Evolutionary conservation across 306 rosid species (phyloP), one percentile per base, ranked within the genome.

Genomic region (Chamaecrista fasciculata): DNA sequence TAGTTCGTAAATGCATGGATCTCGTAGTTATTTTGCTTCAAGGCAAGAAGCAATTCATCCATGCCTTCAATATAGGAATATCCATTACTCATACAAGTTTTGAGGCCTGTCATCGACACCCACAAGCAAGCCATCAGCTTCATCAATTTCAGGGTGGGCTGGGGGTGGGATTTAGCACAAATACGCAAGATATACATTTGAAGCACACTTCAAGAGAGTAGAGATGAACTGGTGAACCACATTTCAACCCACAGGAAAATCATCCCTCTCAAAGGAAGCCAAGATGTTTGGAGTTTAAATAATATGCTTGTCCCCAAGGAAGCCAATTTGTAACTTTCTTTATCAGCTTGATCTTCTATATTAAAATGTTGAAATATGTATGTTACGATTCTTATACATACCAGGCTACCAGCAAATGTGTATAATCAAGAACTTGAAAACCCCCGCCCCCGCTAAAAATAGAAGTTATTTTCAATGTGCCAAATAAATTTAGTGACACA

Each of bases 1-100:
- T 94, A 94, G 82, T 94, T 94, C 2, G 98, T 90, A 85, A 88
- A 94, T 40, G 98, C 95, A 70, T 94, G 98, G 90, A 94, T 94
- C 83, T 90, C 95, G 33, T 86, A 90, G 80, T 86, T 83, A 57
- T 78, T 82, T 76, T 76, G 66, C 84, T 86, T 90, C 55, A 94
- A 81, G 47, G 76, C 70, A 66, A 63, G 57, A 82, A 93, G 97
- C 86, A 93, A 70, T 77, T 85, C 86, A 78, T 94, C 96, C 51
- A 86, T 59, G 57, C 92, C 97, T 66, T 85, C 89, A 37, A 88
- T 43, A 84, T 79, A 94, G 56, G 85, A 86, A 79, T 88, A 94
- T 67, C 97, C 92, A 25, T 67, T 84, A 66, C 20, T 82, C 97
- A 94, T 85, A 62, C 97, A 90, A 51, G 60, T 33, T 81, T 94